phyloP scores from a whole-genome alignment of 176 grass and related monocot genomes.

The Themeda triandra region DNA sequence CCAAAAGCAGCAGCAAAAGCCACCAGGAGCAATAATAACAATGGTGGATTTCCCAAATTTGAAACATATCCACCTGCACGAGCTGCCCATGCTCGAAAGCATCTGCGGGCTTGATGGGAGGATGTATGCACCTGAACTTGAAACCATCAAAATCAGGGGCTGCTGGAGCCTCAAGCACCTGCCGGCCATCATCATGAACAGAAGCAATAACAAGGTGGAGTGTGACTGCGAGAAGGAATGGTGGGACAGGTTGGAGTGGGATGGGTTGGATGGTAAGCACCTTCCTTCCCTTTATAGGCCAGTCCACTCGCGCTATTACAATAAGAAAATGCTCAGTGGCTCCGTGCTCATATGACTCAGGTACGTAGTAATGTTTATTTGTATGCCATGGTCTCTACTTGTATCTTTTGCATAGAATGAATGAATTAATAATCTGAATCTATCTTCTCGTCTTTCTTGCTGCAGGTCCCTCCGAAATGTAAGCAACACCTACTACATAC shows the following conservation, averaged over 20 bases:
- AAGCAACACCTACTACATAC: not conserved
- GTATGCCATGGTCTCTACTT: not conserved
- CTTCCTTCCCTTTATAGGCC: not conserved
- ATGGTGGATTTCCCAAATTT: not conserved
- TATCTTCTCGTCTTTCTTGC: not conserved
- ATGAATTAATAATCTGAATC: not conserved
- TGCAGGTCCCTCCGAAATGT: not conserved
- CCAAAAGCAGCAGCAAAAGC: not conserved
- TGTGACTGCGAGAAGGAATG: slow-evolving; percentile 30
- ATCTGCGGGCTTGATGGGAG: too few relatives aligned
- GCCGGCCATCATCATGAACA: rapidly evolving
- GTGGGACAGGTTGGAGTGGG: slow-evolving; percentile 14
- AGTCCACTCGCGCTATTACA: too few relatives aligned
- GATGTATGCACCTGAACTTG: not conserved
- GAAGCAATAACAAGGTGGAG: not conserved
- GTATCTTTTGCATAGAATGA: not conserved
- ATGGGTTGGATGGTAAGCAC: not conserved
- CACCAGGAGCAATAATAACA: not conserved
- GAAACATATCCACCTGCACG: not conserved
- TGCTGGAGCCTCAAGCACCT: slow-evolving; percentile 31
- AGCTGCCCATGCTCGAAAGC: slow-evolving; percentile 22
- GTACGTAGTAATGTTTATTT: not conserved
- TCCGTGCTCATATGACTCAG: not conserved
- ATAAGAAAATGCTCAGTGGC: too few relatives aligned
- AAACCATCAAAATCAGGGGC: slow-evolving; percentile 11